These are phyloP conservation scores for Trichophyton equinum DNA, from an alignment of 2,329 filamentous ascomycete species.

Conservation along the genomic window DNA sequence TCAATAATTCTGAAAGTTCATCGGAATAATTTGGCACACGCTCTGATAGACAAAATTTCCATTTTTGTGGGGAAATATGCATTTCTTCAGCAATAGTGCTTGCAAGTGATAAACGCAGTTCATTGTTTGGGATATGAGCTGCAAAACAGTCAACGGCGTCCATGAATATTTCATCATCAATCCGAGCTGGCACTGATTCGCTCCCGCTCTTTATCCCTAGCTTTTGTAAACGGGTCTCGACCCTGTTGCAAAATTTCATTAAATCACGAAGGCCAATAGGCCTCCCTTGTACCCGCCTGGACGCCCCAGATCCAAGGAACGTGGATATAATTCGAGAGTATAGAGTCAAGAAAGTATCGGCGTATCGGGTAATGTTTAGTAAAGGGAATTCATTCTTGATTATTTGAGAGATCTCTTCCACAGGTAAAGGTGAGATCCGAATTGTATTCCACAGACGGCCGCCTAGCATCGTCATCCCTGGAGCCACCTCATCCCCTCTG, in stretches of 20 bases:
- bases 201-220: constrained; percentile 51
- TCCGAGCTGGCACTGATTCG: constrained; percentile 60
- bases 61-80: constrained; percentile 69
- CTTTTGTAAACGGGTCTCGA: constrained; percentile 51
- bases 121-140: constrained; percentile 58
- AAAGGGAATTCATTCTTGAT: constrained; percentile 58
- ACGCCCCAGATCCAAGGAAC: constrained; percentile 28
- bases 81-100: constrained; percentile 68
- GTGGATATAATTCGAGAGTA: constrained; percentile 36
- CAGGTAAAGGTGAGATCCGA: constrained; percentile 52
- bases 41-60: constrained; percentile 61
- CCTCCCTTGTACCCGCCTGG: constrained; percentile 35
- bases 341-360: constrained; percentile 44
- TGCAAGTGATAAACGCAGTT: constrained; percentile 44
- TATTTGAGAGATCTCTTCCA: constrained; percentile 61
- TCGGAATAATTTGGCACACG: constrained; percentile 61
- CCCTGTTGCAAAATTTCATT: constrained; percentile 77
- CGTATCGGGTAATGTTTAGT: constrained; percentile 42
- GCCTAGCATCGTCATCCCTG: constrained; percentile 60
- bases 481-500: constrained; percentile 57
- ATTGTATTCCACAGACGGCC: constrained; percentile 74
- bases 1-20: constrained; percentile 43
- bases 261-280: constrained; percentile 63
- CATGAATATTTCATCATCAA: constrained; percentile 74
- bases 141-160: constrained; percentile 90